Base-by-base conservation (phyloP, 352 stramenopile species). In the Thalassiosira ordinaria region DNA sequence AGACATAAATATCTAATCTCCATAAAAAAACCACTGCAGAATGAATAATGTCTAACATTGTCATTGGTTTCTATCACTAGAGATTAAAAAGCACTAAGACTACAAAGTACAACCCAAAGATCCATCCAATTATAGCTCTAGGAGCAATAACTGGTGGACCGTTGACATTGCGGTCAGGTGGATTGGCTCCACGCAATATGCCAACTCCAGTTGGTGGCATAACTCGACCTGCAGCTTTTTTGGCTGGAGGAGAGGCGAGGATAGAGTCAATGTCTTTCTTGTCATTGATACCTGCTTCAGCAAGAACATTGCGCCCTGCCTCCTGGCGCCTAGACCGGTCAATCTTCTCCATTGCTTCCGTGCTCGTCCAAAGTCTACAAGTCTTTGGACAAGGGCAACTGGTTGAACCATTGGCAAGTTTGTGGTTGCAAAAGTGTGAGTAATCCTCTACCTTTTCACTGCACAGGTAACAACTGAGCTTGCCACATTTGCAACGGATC, bases 351-450 rank as follows among this genome's bases (percentile, higher is more conserved):
- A 79, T 79, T 5, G 22, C 24, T 46, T 63, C 33, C 6, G 47
- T 65, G 59, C 37, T 72, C 7, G 70, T 79, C 29, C 29, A 79
- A 9, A 79, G 51, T 26, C 26, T 20, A 57, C 70, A 79, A 7
- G 24, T 11, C 13, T 79, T 79, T 31, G 59, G 49, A 31, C 70
- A 79, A n/a, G 1, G 22, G 16, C 60, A 69, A 24, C 22, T 47
- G 35, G 29, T 69, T n/a, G n/a, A n/a, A 1, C 16, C 39, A 35
- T 16, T 6, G 4, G 20, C 1, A 29, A 55, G 20, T 56, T 26
- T 41, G 5, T 64, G 33, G 7, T 56, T 61, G 62, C 71, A 80
- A 26, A 80, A 80, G 44, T 80, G 71, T n/a, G 71, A 67, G 27
- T 80, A 80, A 24, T 62, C 31, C n/a, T 20, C 39, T 49, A 80